phyloP scores from a whole-genome alignment of 345 rosid genomes.

The Rhodamnia argentea region DNA sequence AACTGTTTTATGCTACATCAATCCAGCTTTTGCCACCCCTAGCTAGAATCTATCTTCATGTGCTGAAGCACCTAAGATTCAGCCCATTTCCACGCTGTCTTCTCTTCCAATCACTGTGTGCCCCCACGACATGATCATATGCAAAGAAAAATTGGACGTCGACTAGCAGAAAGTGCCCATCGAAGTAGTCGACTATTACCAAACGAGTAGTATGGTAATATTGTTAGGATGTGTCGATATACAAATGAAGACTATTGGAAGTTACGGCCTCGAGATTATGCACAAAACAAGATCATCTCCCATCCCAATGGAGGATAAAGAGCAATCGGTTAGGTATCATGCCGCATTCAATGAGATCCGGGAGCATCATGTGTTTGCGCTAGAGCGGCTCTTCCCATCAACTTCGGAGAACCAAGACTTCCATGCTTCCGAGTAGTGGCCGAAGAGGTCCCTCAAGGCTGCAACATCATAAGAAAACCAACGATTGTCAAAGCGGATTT shows the following conservation, averaged over 20 bases:
- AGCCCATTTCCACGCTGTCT: not conserved
- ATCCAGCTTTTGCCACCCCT: not conserved
- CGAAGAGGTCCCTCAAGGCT: constrained; percentile 76
- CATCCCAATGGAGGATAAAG: not conserved
- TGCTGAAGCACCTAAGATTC: not conserved
- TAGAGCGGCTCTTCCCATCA: constrained; percentile 14
- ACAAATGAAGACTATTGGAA: not conserved
- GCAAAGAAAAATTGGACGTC: not conserved
- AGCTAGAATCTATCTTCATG: not conserved
- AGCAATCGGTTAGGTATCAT: not conserved
- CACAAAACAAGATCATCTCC: not conserved
- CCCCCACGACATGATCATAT: not conserved
- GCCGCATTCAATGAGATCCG: not conserved
- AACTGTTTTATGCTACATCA: not conserved
- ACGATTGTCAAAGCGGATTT: not conserved
- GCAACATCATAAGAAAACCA: constrained; percentile 13
- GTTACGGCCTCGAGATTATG: not conserved
- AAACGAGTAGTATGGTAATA: not conserved
- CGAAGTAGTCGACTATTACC: not conserved
- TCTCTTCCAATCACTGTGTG: not conserved
- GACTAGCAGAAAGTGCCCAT: not conserved
- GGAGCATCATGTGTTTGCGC: not conserved
- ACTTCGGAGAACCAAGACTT: constrained; percentile 76
- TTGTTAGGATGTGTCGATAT: not conserved
- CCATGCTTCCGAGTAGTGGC: constrained; percentile 93